phyloP scores from a whole-genome alignment of 129 eudicot genomes.

The Arctium minus region DNA sequence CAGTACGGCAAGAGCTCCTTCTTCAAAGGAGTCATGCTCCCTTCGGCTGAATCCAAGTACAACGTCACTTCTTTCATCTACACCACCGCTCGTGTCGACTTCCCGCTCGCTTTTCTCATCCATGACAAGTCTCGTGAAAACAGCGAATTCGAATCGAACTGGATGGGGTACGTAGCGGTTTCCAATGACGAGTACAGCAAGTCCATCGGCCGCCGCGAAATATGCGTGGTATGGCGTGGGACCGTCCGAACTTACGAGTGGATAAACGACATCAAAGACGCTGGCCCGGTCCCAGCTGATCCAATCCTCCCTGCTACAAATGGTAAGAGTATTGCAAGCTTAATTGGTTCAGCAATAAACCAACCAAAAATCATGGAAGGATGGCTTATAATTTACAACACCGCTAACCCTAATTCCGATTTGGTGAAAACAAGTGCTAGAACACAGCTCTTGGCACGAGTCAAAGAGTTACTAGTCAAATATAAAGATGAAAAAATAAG shows the following conservation, averaged over 20 bases:
- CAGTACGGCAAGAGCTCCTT: slow-evolving; percentile 13
- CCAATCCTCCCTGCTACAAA: background rate
- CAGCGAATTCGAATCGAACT: slow-evolving; percentile 38
- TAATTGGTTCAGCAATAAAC: too few species aligned
- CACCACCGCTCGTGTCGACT: background rate
- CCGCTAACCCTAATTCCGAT: background rate
- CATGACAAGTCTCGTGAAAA: slow-evolving; percentile 7
- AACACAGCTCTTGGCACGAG: background rate
- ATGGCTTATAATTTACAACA: background rate
- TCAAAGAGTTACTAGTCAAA: background rate
- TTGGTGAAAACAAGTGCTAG: background rate
- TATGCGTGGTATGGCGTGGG: slow-evolving; percentile 55
- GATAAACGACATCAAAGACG: slow-evolving; percentile 33
- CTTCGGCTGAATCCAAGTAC: slow-evolving; percentile 40
- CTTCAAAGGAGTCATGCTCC: slow-evolving; percentile 23
- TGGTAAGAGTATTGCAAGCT: background rate
- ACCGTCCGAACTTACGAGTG: slow-evolving; percentile 35
- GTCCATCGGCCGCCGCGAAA: slow-evolving; percentile 47
- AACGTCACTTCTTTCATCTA: slow-evolving; percentile 34
- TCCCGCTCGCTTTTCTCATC: slow-evolving; percentile 1
- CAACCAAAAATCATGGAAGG: background rate
- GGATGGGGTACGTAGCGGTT: slow-evolving; percentile 62
- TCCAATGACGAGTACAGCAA: slow-evolving; percentile 42
- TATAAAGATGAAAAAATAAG: background rate
- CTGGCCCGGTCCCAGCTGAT: slow-evolving; percentile 4